Percentiles rank a stretch among this genome's conserved stretches.
Evolutionary conservation across 2,329 filamentous ascomycete genomes (phyloP).

Genomic region (Botryotinia globosa): DNA sequence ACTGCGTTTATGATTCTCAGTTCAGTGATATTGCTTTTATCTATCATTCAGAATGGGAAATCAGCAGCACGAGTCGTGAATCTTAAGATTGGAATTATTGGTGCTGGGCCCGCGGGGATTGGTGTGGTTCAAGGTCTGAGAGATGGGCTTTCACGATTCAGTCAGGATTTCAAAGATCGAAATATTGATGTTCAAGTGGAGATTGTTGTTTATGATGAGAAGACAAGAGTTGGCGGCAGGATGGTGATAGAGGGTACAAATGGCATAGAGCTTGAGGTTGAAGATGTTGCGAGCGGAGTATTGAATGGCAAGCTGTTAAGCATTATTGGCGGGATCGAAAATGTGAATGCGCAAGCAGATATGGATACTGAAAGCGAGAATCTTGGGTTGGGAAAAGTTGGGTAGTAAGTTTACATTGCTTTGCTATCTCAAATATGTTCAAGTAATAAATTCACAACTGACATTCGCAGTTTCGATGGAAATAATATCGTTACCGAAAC

Average conservation of each 20-base stretch:
- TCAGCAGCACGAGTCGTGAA: background rate
- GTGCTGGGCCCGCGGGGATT: conserved; percentile 12
- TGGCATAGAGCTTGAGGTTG: background rate
- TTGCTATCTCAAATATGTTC: background rate
- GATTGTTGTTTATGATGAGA: conserved; percentile 14
- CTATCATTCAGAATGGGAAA: background rate
- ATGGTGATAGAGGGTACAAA: background rate
- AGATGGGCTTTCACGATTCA: background rate
- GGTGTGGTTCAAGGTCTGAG: background rate
- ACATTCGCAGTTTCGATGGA: background rate
- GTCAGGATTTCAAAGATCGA: background rate
- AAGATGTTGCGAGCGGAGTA: conserved; percentile 10
- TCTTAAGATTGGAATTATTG: conserved; percentile 5
- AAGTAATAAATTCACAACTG: background rate
- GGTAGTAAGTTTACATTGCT: background rate
- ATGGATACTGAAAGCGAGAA: background rate
- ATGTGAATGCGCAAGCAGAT: background rate
- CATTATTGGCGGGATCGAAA: background rate
- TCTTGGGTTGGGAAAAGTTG: conserved; percentile 9
- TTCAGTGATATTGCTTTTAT: background rate
- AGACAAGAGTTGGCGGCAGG: conserved; percentile 3
- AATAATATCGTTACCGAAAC: background rate
- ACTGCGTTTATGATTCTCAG: background rate
- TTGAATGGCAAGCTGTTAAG: background rate
- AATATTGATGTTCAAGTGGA: background rate